Evolutionary conservation across 2,329 filamentous ascomycete genomes (phyloP), one percentile per base, ranked within the genome.

Genomic region (Corniculantispora saksenae): DNA sequence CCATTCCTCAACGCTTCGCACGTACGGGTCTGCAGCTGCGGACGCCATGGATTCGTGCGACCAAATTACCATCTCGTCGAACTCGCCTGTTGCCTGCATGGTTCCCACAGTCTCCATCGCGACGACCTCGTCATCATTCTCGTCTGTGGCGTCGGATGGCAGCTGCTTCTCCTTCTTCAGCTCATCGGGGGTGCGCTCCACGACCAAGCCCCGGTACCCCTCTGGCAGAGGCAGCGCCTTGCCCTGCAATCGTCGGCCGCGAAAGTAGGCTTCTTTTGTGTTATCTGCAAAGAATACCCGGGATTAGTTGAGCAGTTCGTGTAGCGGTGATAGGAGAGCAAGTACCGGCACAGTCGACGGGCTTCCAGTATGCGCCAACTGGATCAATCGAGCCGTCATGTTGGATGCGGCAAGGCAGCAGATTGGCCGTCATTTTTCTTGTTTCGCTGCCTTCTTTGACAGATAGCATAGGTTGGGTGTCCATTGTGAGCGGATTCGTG

Each of bases 51-150:
- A 77, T 69, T 95, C 93, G 75, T 97, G 93, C 0, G 86, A 89
- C 94, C 94, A 98, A n/a, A 97, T 83, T 3, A 92, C 79, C 59
- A 97, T 75, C 63, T 91, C 83, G 8, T 93, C 87, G 73, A 97
- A 97, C 19, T 82, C 82, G 1, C 87, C 88, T 23, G 88, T 81
- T 51, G 86, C 81, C 59, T 91, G 84, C 69, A 94, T 78, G 23
- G 81, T 82, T 12, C 87, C 84, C 1, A 85, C 81, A 27, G 85
- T 81, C 1, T 80, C 78, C 19, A 83, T 78, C 12, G 82, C 81
- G 2, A 77, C 72, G 1, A 80, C 74, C 2, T 83, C 81, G 43
- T 77, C 74, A 7, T 76, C 73, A 21, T 73, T 4, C 70, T 70
- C 45, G 7, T 66, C 68, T 61, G 43, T 19, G 19, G 10, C 50